Conservation (phyloP, 371 early-diverging fungal genomes). For the Dichotomocladium elegans region DNA sequence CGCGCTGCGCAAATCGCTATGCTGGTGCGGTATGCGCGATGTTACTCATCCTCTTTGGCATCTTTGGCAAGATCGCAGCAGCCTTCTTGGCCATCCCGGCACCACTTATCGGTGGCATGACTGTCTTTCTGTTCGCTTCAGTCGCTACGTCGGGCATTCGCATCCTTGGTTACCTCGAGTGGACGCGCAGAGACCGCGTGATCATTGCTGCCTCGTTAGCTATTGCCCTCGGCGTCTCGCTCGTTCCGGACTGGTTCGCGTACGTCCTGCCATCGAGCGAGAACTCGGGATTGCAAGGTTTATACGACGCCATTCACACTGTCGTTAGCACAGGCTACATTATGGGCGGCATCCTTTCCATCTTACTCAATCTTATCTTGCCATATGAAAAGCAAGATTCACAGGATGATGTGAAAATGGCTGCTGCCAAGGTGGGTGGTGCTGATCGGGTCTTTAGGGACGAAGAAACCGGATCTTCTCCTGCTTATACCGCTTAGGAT, state of each 20-base stretch:
- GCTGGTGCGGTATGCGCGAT: constrained; percentile 55
- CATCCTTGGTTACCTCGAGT: constrained; percentile 51
- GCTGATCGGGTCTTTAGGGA: constrained; percentile 10
- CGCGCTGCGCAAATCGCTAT: constrained; percentile 52
- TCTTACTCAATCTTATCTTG: constrained; percentile 45
- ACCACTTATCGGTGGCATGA: constrained; percentile 56
- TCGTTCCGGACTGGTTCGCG: constrained; percentile 53
- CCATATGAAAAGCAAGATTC: constrained; percentile 17
- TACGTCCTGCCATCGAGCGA: constrained; percentile 42
- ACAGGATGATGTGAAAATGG: background rate
- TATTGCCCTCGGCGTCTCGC: constrained; percentile 48
- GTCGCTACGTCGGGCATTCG: constrained; percentile 58
- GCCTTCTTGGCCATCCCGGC: constrained; percentile 51
- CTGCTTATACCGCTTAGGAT: too few species aligned
- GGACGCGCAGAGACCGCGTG: constrained; percentile 64
- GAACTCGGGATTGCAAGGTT: constrained; percentile 41
- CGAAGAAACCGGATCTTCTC: constrained; percentile 11
- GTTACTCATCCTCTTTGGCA: constrained; percentile 49
- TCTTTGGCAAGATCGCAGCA: constrained; percentile 56
- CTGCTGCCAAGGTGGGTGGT: background rate
- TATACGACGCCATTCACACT: constrained; percentile 48
- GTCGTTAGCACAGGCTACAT: constrained; percentile 53
- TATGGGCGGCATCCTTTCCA: constrained; percentile 50
- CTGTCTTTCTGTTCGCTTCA: constrained; percentile 54
- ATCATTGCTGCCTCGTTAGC: constrained; percentile 46